phyloP scores from a whole-genome alignment of 768 basidiomycete genomes.

The Leccinum disarticulatum region DNA sequence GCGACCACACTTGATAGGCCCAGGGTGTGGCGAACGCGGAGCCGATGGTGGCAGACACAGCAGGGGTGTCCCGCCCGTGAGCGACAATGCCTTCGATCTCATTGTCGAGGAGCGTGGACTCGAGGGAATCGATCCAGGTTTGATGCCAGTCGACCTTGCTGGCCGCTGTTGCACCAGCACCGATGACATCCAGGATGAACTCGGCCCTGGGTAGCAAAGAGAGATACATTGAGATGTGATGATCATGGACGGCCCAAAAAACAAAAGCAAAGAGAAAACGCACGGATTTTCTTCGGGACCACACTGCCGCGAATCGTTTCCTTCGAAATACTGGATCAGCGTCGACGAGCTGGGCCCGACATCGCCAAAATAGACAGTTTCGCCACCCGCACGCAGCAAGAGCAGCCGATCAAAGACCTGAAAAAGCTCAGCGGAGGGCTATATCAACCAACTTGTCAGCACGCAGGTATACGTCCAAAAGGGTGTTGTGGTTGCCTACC shows the following conservation, averaged over 20 bases:
- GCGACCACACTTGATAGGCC: constrained; percentile 44
- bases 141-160: constrained; percentile 58
- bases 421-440: constrained; percentile 82
- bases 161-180: constrained; percentile 65
- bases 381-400: constrained; percentile 74
- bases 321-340: constrained; percentile 76
- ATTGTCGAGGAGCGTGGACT: constrained; percentile 35
- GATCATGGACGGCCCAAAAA: constrained; percentile 40
- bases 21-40: constrained; percentile 55
- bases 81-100: constrained; percentile 49
- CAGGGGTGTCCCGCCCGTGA: constrained; percentile 44
- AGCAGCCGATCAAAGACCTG: constrained; percentile 77
- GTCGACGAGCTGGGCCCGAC: constrained; percentile 60
- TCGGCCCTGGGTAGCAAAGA: constrained; percentile 44
- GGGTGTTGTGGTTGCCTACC: constrained; percentile 5
- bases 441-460: constrained; percentile 24
- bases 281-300: constrained; percentile 66
- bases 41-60: constrained; percentile 37
- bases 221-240: constrained; percentile 35
- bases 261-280: constrained; percentile 32
- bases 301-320: constrained; percentile 64
- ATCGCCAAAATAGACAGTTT: constrained; percentile 68
- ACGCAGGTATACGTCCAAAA: not conserved
- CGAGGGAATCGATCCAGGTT: constrained; percentile 55
- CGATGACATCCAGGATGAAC: constrained; percentile 70